These are phyloP conservation scores for Carex cristatella DNA, from an alignment of 176 grass and related monocot species.

Conservation along the genomic window DNA sequence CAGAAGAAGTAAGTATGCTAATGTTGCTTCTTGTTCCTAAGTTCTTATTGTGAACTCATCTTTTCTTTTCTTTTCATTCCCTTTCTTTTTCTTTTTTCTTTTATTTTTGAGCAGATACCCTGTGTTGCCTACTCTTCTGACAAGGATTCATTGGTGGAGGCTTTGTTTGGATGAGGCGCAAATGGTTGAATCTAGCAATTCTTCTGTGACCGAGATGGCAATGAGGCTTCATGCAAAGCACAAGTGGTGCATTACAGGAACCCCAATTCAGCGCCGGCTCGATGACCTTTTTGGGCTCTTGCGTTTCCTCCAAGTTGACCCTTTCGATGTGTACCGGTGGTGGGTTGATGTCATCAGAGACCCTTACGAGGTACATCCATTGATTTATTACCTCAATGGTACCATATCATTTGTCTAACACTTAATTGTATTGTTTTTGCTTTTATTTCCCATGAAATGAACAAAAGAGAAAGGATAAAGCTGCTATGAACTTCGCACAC, in stretches of 20 bases:
- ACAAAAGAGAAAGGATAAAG: constrained; percentile 52
- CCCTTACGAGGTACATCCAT: constrained; percentile 75
- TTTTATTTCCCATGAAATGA: constrained; percentile 8
- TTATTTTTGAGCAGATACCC: constrained; percentile 48
- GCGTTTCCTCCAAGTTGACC: constrained; percentile 63
- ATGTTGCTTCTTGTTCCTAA: neutral
- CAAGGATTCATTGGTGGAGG: constrained; percentile 91
- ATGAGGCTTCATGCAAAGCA: constrained; percentile 79
- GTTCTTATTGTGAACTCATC: neutral
- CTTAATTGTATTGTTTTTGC: neutral
- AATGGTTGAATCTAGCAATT: constrained; percentile 87
- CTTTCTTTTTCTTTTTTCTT: neutral
- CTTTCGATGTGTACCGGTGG: constrained; percentile 89
- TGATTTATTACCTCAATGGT: constrained; percentile 1
- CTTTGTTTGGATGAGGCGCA: constrained; percentile 98
- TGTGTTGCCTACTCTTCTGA: constrained; percentile 79
- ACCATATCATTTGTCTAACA: neutral
- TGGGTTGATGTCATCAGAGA: constrained; percentile 89
- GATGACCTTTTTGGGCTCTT: constrained; percentile 92
- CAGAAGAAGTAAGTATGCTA: constrained; percentile 66
- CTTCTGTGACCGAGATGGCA: constrained; percentile 83
- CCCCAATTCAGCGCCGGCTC: constrained; percentile 75
- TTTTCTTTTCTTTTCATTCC: neutral
- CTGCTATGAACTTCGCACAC: constrained; percentile 78
- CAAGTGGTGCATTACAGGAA: constrained; percentile 90